phyloP scores from a whole-genome alignment of 176 grass and related monocot genomes.

The Hsuehochloa calcarea region DNA sequence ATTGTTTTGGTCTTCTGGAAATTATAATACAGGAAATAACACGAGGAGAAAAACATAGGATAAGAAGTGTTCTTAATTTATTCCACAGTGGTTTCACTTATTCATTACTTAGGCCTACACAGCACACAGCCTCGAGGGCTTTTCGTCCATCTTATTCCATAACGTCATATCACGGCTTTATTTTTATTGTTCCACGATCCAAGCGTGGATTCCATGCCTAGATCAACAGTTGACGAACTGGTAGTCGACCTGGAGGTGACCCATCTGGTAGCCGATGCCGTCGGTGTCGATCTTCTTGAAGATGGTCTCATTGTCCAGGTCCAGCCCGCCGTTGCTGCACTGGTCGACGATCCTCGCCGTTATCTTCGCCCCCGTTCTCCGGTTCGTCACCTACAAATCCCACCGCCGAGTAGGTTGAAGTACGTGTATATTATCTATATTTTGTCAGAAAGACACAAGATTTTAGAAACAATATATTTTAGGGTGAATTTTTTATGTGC shows the following conservation, averaged over 20 bases:
- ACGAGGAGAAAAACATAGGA: too few relatives aligned
- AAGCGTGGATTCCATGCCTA: too few relatives aligned
- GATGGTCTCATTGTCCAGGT: constrained; percentile 55
- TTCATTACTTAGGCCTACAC: neutral
- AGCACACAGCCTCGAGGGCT: neutral
- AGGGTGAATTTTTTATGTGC: too few relatives aligned
- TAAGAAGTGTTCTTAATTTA: neutral
- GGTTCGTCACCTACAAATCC: constrained; percentile 50
- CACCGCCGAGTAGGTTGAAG: too few relatives aligned
- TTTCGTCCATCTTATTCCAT: neutral
- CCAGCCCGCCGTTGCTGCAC: constrained; percentile 65
- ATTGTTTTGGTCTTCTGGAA: too few relatives aligned
- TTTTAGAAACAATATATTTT: too few relatives aligned
- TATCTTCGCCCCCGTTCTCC: neutral
- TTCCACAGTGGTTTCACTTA: neutral
- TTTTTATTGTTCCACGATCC: neutral
- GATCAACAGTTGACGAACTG: constrained; percentile 44
- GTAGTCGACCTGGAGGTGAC: constrained; percentile 55
- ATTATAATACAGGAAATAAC: too few relatives aligned
- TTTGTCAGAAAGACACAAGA: too few relatives aligned
- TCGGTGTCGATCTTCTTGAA: constrained; percentile 66
- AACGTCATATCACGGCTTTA: neutral
- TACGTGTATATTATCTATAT: too few relatives aligned
- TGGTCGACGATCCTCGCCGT: constrained; percentile 71
- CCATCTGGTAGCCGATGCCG: constrained; percentile 23